Base-by-base conservation (phyloP, 1,139 yeast species). In the Yamadazyma taylorii region DNA sequence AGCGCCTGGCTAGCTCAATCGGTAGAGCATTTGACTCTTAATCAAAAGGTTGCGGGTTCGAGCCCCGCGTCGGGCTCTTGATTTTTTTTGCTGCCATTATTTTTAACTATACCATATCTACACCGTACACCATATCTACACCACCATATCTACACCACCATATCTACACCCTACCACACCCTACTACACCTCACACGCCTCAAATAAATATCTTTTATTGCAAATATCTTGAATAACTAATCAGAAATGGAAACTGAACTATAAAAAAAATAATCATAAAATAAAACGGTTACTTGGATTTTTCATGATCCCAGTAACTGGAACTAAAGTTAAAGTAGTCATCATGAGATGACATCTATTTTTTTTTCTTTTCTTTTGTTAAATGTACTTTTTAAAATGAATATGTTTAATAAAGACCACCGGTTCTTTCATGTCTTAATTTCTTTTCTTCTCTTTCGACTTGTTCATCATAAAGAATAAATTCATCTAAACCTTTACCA, bases 401-500 rank as follows among this genome's bases (percentile, higher is more conserved):
- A n/a, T n/a, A 15, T 8, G 22, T n/a, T 45, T 60, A 76, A 54
- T 75, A 70, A 56, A 69, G 61, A 45, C 82, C 83, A 36, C 73
- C 73, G 30, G 82, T 78, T 65, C 85, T 75, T 60, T 76, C 69
- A 27, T 56, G 61, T 67, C 87, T 74, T 55, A 81, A 71, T 57
- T 75, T 80, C 37, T 73, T 77, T 60, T 89, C 87, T 64, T 83
- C 78, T 54, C 70, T 72, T 69, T 88, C 96, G 41, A 81, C 82
- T 51, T 79, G 84, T 37, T 87, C 81, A 60, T 89, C 96, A 65
- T 82, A 90, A 35, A 78, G 76, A 52, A 92, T 85, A 60, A 92
- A 89, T 63, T 92, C 97, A 58, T 92, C 94, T 55, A 92, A 75
- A 47, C 86, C 96, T 64, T 85, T 87, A 53, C 98, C 98, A 42